These are phyloP conservation scores for Myriosclerotinia scirpicola DNA, from an alignment of 2,329 filamentous ascomycete genomes.

Conservation along the genomic window DNA sequence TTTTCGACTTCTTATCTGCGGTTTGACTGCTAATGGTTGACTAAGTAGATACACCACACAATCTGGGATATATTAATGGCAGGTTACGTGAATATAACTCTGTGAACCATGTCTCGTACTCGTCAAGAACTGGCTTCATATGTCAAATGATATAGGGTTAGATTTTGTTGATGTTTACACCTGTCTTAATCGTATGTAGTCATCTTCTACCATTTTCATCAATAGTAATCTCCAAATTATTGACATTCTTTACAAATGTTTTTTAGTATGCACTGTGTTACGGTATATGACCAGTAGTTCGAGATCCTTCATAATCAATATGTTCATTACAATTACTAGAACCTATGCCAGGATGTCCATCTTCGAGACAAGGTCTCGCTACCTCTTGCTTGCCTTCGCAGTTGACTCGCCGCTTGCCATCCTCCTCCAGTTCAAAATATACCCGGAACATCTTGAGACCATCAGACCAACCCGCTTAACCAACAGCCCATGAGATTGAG, in stretches of 20 bases:
- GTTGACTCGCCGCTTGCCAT: neutral
- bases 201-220: too few species aligned
- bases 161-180: neutral
- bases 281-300: too few species aligned
- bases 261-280: too few species aligned
- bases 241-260: too few species aligned
- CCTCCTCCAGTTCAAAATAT: neutral
- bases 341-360: neutral
- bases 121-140: neutral
- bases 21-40: neutral
- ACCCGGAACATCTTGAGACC: neutral
- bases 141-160: accelerated
- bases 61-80: neutral
- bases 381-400: neutral
- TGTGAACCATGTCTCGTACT: neutral
- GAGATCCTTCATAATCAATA: too few species aligned
- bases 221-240: too few species aligned
- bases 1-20: neutral
- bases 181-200: too few species aligned
- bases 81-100: neutral
- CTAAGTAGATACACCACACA: neutral
- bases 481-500: neutral
- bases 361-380: neutral
- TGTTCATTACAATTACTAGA: neutral
- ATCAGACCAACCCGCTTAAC: neutral